Evolutionary conservation across 345 rosid genomes (phyloP), one percentile per base, ranked within the genome.

Genomic region (Reutealis trisperma): DNA sequence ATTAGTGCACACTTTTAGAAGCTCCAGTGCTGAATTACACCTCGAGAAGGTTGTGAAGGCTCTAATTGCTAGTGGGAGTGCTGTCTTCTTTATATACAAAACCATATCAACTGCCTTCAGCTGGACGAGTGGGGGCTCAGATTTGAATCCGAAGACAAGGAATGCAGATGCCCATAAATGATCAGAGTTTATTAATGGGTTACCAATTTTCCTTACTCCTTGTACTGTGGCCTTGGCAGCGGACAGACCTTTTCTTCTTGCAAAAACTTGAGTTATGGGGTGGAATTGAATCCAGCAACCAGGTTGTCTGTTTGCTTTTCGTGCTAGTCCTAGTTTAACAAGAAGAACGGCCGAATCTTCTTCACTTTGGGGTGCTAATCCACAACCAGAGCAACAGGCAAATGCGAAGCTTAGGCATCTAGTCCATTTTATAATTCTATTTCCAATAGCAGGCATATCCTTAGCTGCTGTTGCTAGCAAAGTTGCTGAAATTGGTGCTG

Each of bases 101-200:
- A 88, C 93, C 91, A 91, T 84, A 64, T 93, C 94, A 51, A 86
- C 78, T 41, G 94, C 97, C 79, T 90, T 90, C 32, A 94, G 77
- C 47, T 91, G 93, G 37, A 94, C 94, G 10, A 90, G 73, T 25
- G 95, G 97, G 44, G 93, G 95, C 71, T 94, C 95, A 0, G 93
- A 87, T 80, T 91, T 93, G 82, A 93, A 94, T 63, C 97, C 98
- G 6, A 94, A 94, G 14, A 94, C 94, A 12, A 94, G 92, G 86
- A 93, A 94, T 32, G 97, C 97, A 13, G 93, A 89, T 13, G 97
- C 94, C 98, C 97, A 94, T 6, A 88, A 78, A 79, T 94, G 98
- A 83, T 92, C 94, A 13, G 88, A 88, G 80, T 88, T 88, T 67
- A 85, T 11, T 65, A 70, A 67, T 2, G 88, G 89, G 58, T 87